phyloP scores from a whole-genome alignment of 129 eudicot species.

The sunflower (Helianthus annuus) region HanXRQr2.0-SUNRISE NC_035449.2:166324193-166324692 shows the following conservation, averaged over 20 bases:
- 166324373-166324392: conserved; percentile 49
- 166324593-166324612: conserved; percentile 8
- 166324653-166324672: neutral
- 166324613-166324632: neutral
- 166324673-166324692: neutral
- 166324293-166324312: conserved; percentile 29
- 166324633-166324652: neutral
- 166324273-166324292: conserved; percentile 58
- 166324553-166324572: conserved; percentile 17
- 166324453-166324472: conserved; percentile 40
- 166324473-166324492: conserved; percentile 45
- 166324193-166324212: conserved; percentile 43
- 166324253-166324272: conserved; percentile 48
- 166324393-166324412: conserved; percentile 54
- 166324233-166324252: conserved; percentile 53
- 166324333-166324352: conserved; percentile 99
- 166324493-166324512: conserved; percentile 75
- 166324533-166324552: conserved; percentile 64
- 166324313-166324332: conserved; percentile 69
- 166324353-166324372: conserved; percentile 61
- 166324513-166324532: conserved; percentile 53
- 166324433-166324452: conserved; percentile 53
- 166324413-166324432: conserved; percentile 52
- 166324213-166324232: conserved; percentile 29
- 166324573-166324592: conserved; percentile 40